phyloP scores from a whole-genome alignment of 176 grass and related monocot genomes.

The Paspalum notatum region DNA sequence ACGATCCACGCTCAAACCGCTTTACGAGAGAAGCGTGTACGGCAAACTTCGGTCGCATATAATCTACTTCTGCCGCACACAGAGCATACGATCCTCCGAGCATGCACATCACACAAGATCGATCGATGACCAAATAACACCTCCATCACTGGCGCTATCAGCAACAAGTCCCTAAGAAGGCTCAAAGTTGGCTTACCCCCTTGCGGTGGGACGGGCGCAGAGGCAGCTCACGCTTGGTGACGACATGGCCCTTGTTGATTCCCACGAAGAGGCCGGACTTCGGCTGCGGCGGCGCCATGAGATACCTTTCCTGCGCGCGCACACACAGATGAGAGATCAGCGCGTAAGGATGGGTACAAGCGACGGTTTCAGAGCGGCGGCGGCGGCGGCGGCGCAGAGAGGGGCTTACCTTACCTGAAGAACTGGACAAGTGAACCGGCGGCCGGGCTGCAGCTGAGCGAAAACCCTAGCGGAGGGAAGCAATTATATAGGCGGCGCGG shows the following conservation, averaged over 20 bases:
- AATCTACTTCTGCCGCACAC: background rate
- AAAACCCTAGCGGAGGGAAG: constrained; percentile 46
- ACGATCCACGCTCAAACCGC: background rate
- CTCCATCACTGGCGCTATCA: background rate
- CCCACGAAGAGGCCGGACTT: constrained; percentile 65
- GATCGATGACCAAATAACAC: background rate
- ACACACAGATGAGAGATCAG: background rate
- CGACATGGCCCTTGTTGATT: constrained; percentile 69
- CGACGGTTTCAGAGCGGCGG: background rate
- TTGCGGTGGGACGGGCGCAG: constrained; percentile 62
- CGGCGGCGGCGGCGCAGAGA: background rate
- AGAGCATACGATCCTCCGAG: background rate
- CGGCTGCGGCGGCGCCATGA: constrained; percentile 63
- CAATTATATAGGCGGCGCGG: background rate
- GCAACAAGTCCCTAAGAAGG: background rate
- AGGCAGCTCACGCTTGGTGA: constrained; percentile 71
- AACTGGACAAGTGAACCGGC: constrained; percentile 36
- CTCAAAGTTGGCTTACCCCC: constrained; percentile 43
- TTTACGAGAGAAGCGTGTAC: background rate
- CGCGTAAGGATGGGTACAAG: background rate
- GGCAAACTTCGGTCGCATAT: background rate
- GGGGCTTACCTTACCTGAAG: constrained; percentile 32
- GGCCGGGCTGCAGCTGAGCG: constrained; percentile 16
- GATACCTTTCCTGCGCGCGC: constrained; percentile 38
- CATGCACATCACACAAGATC: background rate